phyloP scores from a whole-genome alignment of 2,329 filamentous ascomycete species.

The Aureobasidium sp. region DNA sequence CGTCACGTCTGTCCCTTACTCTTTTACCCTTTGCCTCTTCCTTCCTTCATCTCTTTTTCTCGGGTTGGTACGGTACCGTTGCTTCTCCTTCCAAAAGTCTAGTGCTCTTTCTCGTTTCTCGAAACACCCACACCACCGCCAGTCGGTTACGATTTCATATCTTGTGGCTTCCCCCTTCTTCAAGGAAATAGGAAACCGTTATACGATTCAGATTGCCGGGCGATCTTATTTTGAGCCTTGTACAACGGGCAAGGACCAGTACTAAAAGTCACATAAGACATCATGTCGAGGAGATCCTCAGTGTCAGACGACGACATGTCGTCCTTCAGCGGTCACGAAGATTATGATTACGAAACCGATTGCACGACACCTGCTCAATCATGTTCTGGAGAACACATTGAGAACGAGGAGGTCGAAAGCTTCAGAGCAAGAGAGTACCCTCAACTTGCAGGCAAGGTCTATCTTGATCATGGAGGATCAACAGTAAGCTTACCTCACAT shows the following conservation, averaged over 20 bases:
- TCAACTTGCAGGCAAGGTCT: constrained; percentile 37
- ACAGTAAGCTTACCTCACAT: constrained; percentile 36
- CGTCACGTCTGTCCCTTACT: constrained; percentile 5
- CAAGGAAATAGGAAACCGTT: not conserved
- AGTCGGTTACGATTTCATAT: not conserved
- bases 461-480: constrained; percentile 95
- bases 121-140: not conserved
- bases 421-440: constrained; percentile 34
- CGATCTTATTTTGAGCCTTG: not conserved
- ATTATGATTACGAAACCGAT: constrained; percentile 26
- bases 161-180: not conserved
- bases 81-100: not conserved
- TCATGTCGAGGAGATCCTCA: constrained; percentile 12
- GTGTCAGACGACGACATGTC: constrained; percentile 24
- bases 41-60: not conserved
- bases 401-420: constrained; percentile 29
- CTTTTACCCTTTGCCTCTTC: not conserved
- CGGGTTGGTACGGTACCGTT: not conserved
- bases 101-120: not conserved
- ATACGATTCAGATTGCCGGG: constrained; percentile 2
- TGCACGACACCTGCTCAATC: constrained; percentile 26
- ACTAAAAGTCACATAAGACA: not conserved
- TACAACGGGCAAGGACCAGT: not conserved
- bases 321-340: constrained; percentile 25
- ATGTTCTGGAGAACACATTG: constrained; percentile 24